Base-by-base conservation (phyloP, 2,329 filamentous ascomycete genomes). In the Raffaelea albimanens region DNA sequence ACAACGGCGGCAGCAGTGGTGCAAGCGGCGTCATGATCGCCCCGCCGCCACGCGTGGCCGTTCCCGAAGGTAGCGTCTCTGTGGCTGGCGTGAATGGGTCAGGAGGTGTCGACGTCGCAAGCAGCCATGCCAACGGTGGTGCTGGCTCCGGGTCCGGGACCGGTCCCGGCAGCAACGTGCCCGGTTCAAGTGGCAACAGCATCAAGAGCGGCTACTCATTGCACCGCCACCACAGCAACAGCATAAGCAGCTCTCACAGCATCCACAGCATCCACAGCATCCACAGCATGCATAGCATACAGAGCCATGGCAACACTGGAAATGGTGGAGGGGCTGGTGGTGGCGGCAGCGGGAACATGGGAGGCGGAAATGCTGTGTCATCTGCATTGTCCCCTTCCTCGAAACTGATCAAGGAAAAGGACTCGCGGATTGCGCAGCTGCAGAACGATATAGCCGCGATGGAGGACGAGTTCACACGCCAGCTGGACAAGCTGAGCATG, bases 401-500 rank as follows among this genome's bases (percentile, higher is more conserved):
- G 38, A 29, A 65, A 19, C 56, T 69, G 19, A 61, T 58, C 34
- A 56, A 63, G 46, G 70, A 73, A 31, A 73, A 72, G 56, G 74
- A 80, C 57, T 63, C 68, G 47, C 69, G 67, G 53, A 79, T 82
- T 51, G 64, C 68, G 8, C 61, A 67, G 40, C 69, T 81, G 40
- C 68, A 78, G 59, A 66, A 63, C 43, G 76, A 80, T 57, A 66
- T 80, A 48, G 61, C 57, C 14, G 59, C 68, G 29, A 75, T 78
- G 69, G 71, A 77, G 57, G 58, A 59, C 47, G 74, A 78, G 57
- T 79, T 80, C 58, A 62, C 65, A 46, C 67, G 67, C 33, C 69
- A 78, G 57, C 67, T 80, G 18, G 73, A 76, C 57, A 67, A 65
- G 53, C 67, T 79, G 18, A 71, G 68, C 56, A 66, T 69, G 58